Evolutionary conservation across 2,329 filamentous ascomycete genomes (phyloP), one percentile per base, ranked within the genome.

Genomic region (Neofusicoccum laricinum): DNA sequence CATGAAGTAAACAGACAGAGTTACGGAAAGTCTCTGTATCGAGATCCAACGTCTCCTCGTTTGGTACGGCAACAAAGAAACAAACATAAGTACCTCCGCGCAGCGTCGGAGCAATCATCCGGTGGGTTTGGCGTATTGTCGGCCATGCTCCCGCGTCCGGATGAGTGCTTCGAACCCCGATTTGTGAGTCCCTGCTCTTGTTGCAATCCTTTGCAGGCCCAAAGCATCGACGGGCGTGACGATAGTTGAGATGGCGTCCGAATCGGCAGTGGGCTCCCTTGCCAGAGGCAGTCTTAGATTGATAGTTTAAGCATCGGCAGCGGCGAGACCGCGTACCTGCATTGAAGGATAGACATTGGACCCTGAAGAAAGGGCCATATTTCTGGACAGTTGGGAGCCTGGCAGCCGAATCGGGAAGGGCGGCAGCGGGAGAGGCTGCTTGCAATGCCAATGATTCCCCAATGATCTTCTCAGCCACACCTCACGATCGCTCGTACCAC

Each of bases 271-370:
- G 14, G n/a, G 10, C n/a, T 45, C 41, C 40, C 55, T 46, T 59
- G 55, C 14, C 15, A 30, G 11, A 40, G 12, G 12, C 15, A n/a
- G 38, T 11, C 36, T 43, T 43, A 43, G 5, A 30, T 21, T 12
- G 14, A 57, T 57, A 38, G 12, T 25, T 45, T 34, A 30, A 32
- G 53, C 25, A 45, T 45, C 40, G 36, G 50, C 25, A 25, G 17
- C 19, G 36, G 36, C 51, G 53, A 57, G 53, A 32, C 40, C 21
- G 53, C 40, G 53, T 58, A 43, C 53, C 41, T 59, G 55, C 55
- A 59, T 46, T 59, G 55, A 34, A 36, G 43, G 40, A 59, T 46
- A 46, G 55, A 21, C 55, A 59, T 59, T 59, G 41, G 40, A 48
- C 55, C 55, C 55, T 59, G 55, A 59, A 59, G 40, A 59, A 46